Percentiles rank a stretch among this genome's conserved stretches.
phyloP scores from a whole-genome alignment of 306 rosid genomes.

The Prunus mongolica region DNA sequence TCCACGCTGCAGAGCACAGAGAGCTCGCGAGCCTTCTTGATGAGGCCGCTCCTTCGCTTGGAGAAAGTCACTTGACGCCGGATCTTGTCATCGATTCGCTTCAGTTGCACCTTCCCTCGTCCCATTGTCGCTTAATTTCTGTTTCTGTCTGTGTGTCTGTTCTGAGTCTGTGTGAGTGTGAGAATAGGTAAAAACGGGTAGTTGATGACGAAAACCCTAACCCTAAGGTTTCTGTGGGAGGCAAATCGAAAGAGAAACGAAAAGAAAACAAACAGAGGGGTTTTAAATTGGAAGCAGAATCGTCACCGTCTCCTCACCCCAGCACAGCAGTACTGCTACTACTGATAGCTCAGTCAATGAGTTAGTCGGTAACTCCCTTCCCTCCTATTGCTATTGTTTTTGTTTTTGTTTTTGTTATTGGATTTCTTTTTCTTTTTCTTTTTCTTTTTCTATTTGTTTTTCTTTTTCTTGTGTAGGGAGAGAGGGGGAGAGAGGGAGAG shows the following conservation, averaged over 20 bases:
- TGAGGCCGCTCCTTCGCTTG: slow-evolving; percentile 21
- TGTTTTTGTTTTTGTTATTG: not conserved
- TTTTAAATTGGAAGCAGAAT: not conserved
- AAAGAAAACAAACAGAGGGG: not conserved
- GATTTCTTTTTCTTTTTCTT: no score
- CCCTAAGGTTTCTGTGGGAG: not conserved
- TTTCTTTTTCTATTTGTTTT: no score
- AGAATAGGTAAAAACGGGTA: no score
- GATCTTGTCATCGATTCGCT: slow-evolving; percentile 34
- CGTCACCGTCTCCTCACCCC: not conserved
- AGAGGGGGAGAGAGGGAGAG: no score
- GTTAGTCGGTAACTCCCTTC: not conserved
- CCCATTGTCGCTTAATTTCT: slow-evolving; percentile 7
- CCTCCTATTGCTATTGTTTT: not conserved
- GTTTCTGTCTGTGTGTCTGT: not conserved
- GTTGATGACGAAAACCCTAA: not conserved
- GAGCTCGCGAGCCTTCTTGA: slow-evolving; percentile 31
- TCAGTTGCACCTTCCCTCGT: slow-evolving; percentile 30
- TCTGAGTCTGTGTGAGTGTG: no score
- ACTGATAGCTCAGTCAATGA: not conserved
- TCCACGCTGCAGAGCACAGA: slow-evolving; percentile 27
- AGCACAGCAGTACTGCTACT: no score
- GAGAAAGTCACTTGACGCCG: slow-evolving; percentile 30
- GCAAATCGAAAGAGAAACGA: not conserved
- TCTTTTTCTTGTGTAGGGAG: no score